These are phyloP conservation scores for Urtica urens DNA, from an alignment of 306 rosid species.

Conservation along the genomic window DNA sequence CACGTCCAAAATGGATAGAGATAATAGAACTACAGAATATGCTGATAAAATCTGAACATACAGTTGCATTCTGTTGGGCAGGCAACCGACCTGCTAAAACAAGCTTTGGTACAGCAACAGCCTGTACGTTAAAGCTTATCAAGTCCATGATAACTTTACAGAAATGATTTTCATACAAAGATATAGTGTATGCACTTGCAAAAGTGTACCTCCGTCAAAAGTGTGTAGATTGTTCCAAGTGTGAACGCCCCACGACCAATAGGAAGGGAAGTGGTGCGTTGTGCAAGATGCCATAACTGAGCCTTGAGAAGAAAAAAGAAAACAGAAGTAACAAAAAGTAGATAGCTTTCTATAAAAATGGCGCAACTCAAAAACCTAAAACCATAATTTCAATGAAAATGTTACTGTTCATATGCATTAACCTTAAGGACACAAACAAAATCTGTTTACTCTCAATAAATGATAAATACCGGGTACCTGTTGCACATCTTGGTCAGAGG, in stretches of 20 bases:
- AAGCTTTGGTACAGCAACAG: slow-evolving; percentile 82
- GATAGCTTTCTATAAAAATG: too few species aligned
- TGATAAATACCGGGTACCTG: slow-evolving; percentile 36
- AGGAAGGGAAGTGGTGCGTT: slow-evolving; percentile 91
- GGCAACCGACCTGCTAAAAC: slow-evolving; percentile 96
- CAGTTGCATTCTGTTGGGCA: slow-evolving; percentile 95
- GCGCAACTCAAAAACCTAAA: not conserved
- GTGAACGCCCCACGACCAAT: slow-evolving; percentile 98
- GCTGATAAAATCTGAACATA: slow-evolving; percentile 32
- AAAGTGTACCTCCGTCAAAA: slow-evolving; percentile 70
- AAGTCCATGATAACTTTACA: slow-evolving; percentile 4
- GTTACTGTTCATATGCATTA: too few species aligned
- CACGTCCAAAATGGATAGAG: not conserved
- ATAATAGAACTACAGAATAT: slow-evolving; percentile 4
- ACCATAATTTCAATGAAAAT: not conserved
- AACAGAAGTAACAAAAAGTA: not conserved
- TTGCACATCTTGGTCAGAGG: slow-evolving; percentile 91
- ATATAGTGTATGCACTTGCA: not conserved
- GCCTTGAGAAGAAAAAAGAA: slow-evolving; percentile 40
- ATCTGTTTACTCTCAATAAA: not conserved
- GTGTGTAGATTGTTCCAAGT: slow-evolving; percentile 88
- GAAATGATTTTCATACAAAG: slow-evolving; percentile 8
- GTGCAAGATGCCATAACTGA: slow-evolving; percentile 93
- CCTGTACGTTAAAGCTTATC: slow-evolving; percentile 35
- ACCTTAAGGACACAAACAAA: too few species aligned